A percentile compares a stretch with the other conserved stretches of the same genome.
Conservation (phyloP, 2,329 filamentous ascomycete species). For the Hypoxylon sp. region DNA sequence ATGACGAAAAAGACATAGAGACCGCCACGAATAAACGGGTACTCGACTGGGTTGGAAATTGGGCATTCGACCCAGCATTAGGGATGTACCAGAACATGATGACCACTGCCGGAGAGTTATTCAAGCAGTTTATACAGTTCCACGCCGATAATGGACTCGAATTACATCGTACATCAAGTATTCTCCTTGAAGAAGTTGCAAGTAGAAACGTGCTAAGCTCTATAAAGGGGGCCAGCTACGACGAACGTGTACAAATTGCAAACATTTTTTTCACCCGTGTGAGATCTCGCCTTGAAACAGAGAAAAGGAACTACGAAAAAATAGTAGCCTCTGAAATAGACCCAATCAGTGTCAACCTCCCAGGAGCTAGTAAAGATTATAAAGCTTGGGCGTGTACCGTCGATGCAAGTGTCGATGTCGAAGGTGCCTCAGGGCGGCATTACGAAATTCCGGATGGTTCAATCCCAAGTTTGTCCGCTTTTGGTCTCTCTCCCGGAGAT, state of each 20-base stretch:
- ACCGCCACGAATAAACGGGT: background rate
- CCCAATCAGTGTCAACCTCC: background rate
- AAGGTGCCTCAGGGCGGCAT: background rate
- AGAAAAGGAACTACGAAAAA: background rate
- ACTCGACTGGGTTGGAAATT: background rate
- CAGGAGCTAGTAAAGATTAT: slow-evolving; percentile 1
- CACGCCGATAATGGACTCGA: background rate
- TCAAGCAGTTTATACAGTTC: background rate
- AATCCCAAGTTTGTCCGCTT: background rate
- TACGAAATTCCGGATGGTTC: slow-evolving; percentile 6
- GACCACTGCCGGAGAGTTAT: background rate
- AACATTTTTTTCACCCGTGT: background rate
- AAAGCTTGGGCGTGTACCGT: slow-evolving; percentile 22
- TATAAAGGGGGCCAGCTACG: background rate
- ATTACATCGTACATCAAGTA: background rate
- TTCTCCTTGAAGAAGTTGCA: background rate
- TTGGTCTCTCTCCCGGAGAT: too few species aligned
- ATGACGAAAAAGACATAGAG: background rate
- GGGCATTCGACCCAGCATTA: background rate
- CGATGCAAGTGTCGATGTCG: background rate
- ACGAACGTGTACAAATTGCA: background rate
- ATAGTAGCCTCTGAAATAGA: background rate
- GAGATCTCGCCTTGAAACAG: background rate
- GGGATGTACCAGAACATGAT: background rate
- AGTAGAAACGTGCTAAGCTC: background rate